phyloP scores from a whole-genome alignment of 176 grass and related monocot genomes.

The Hyparrhenia diplandra region DNA sequence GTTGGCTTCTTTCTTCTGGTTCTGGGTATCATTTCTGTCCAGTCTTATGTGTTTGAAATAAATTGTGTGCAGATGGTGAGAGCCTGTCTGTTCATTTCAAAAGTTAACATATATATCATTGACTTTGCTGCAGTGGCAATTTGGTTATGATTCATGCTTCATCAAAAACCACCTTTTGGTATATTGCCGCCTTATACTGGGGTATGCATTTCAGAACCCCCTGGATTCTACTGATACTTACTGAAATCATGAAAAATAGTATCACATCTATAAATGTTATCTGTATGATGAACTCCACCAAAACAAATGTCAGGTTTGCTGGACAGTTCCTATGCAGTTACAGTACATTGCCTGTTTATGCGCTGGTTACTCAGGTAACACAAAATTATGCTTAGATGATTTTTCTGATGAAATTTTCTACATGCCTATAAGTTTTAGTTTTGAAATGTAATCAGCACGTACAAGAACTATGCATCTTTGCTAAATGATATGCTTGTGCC shows the following conservation, averaged over 20 bases:
- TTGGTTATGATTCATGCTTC: constrained; percentile 95
- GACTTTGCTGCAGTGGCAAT: constrained; percentile 81
- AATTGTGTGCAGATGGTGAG: background rate
- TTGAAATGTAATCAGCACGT: background rate
- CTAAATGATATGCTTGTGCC: background rate
- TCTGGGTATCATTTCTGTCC: constrained; percentile 72
- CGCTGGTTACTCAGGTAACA: constrained; percentile 84
- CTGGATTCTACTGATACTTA: background rate
- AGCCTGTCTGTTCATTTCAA: background rate
- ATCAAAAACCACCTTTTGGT: constrained; percentile 88
- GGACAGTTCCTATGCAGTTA: constrained; percentile 97
- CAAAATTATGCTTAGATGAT: too few species aligned
- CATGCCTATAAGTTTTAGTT: background rate
- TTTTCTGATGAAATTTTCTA: background rate
- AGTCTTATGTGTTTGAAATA: background rate
- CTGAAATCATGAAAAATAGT: background rate
- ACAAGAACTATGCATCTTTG: background rate
- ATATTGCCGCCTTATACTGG: constrained; percentile 89
- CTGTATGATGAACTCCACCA: background rate
- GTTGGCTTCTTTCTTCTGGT: constrained; percentile 99
- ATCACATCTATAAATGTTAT: background rate
- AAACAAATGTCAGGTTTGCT: constrained; percentile 57
- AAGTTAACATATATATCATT: constrained; percentile 3
- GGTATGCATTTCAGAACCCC: constrained; percentile 39
- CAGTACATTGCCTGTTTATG: constrained; percentile 94